These are phyloP conservation scores for Ophiognomonia clavigignenti-juglandacearum DNA, from an alignment of 2,329 filamentous ascomycete species.

Conservation along the genomic window DNA sequence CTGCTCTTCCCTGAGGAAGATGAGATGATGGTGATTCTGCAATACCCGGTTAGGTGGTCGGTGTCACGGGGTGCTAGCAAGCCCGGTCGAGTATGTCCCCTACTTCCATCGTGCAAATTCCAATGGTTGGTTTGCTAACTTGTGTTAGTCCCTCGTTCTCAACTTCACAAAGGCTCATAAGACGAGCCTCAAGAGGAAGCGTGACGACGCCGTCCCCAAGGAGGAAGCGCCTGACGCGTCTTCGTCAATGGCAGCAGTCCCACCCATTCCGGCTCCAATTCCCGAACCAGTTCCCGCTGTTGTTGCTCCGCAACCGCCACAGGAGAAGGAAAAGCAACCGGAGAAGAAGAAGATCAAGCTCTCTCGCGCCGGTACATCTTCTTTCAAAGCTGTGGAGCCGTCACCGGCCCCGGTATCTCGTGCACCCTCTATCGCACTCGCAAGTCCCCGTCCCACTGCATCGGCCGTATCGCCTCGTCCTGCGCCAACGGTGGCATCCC, in stretches of 20 bases:
- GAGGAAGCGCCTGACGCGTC: not conserved
- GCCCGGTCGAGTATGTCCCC: constrained; percentile 11
- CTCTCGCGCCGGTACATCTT: constrained; percentile 6
- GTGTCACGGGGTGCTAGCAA: constrained; percentile 17
- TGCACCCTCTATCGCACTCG: constrained; percentile 15
- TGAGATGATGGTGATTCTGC: constrained; percentile 40
- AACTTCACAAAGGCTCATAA: constrained; percentile 20
- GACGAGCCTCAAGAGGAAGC: constrained; percentile 40
- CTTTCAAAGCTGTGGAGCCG: not conserved
- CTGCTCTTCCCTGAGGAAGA: constrained; percentile 45
- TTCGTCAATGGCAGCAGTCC: not conserved
- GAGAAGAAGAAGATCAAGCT: constrained; percentile 28
- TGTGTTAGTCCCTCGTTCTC: constrained; percentile 10
- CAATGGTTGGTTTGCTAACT: not conserved
- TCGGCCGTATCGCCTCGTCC: not conserved
- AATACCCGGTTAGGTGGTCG: constrained; percentile 42
- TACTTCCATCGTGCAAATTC: not conserved
- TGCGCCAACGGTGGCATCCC: not conserved
- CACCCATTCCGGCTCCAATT: not conserved
- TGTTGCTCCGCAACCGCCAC: constrained; percentile 18
- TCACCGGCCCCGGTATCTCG: constrained; percentile 3
- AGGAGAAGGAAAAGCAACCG: constrained; percentile 22
- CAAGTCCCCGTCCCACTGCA: not conserved
- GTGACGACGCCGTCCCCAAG: constrained; percentile 26
- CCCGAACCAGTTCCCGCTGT: not conserved